Conservation (phyloP, 2,329 filamentous ascomycete genomes). For the Dactylellina sp. region DNA sequence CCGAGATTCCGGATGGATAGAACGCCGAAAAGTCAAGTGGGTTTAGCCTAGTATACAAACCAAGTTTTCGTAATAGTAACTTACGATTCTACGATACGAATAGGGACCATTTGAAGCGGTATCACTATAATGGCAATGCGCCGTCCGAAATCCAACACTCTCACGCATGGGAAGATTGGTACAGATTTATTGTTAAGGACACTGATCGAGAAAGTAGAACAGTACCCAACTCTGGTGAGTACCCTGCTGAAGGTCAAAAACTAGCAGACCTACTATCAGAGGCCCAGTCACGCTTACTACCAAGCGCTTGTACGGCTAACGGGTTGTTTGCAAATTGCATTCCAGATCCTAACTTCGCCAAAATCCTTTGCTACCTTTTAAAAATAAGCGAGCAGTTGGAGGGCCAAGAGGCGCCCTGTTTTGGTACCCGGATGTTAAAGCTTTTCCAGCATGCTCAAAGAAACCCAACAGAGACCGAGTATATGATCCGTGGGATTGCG, state of each 20-base stretch:
- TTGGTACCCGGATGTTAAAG: conserved; percentile 51
- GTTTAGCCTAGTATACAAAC: conserved; percentile 6
- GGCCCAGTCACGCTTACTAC: conserved; percentile 2
- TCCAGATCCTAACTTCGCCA: conserved; percentile 45
- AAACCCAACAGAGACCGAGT: conserved; percentile 50
- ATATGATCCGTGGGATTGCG: conserved; percentile 37
- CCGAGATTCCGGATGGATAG: conserved; percentile 42
- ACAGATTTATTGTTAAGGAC: conserved; percentile 48
- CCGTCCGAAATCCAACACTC: conserved; percentile 49
- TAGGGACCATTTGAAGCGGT: conserved; percentile 50
- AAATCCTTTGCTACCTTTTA: conserved; percentile 44
- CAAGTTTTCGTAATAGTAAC: background rate
- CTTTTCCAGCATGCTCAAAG: conserved; percentile 51
- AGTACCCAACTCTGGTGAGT: conserved; percentile 52
- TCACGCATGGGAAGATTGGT: conserved; percentile 54
- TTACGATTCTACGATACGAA: conserved; percentile 14
- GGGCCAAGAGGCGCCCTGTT: conserved; percentile 52
- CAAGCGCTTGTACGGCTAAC: conserved; percentile 26
- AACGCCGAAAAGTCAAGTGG: conserved; percentile 54
- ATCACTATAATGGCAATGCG: conserved; percentile 40
- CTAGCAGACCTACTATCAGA: background rate
- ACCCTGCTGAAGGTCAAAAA: background rate
- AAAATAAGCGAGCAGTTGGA: conserved; percentile 47
- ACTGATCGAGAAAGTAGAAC: conserved; percentile 37
- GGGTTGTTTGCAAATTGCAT: conserved; percentile 10